Base-by-base conservation (phyloP, 23 red algal genomes). In the Agarophyton chilense region DNA sequence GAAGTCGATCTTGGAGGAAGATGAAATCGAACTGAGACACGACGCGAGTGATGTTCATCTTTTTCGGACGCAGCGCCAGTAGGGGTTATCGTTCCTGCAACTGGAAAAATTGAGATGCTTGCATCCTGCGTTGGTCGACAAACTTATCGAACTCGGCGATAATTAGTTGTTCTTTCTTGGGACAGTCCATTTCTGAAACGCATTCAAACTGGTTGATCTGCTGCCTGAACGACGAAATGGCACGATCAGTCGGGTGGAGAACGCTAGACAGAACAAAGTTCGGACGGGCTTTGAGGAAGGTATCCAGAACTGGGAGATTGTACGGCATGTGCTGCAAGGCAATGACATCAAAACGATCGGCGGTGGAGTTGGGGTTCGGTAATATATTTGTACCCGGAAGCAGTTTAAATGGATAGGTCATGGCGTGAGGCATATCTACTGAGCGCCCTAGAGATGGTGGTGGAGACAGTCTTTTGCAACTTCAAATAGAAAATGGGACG, bases 1-100 rank as follows among this genome's bases (percentile, higher is more conserved):
- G n/a, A n/a, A n/a, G n/a, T n/a, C 64, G 64, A 18, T 70, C 64
- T 42, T 70, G 64, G 10, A 41, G 28, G 64, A 70, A 70, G 64
- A 70, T 70, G 64, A 70, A 70, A 42, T 70, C 16, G 34, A 70
- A 70, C 64, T 70, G 64, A 7, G 32, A 36, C 34, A 70, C 34
- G 34, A 70, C 2, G 10, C 40, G 64, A 6, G 64, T 70, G 64
- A 70, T 1, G 34, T 70, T 70, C 64, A 70, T 70, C 64, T 7
- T 70, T 6, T 42, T 16, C 18, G 64, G 64, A 17, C 19, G 64
- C n/a, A 70, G 64, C 4, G 64, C 64, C 8, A 70, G 64, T 36
- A 29, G n/a, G 16, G 64, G 32, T 22, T 29, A 39, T 14, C 64
- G 32, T 22, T 70, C 64, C 14, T 70, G 64, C 34, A 70, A 18